Conservation (phyloP, 208 protist genomes). For the Spongospora subterranea region DNA sequence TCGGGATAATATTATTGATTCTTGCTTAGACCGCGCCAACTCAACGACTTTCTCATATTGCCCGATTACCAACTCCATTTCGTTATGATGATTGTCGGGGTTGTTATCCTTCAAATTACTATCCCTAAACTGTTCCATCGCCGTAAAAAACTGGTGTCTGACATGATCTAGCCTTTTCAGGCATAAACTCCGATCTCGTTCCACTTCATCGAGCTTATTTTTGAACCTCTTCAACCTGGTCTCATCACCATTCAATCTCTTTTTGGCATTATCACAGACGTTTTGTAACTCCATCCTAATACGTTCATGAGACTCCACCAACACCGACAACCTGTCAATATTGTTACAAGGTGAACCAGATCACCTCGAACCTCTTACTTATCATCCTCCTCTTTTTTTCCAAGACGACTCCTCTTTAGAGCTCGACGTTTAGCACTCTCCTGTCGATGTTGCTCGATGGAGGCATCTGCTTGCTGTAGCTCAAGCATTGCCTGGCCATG, state of each 20-base stretch:
- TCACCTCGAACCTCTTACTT: neutral
- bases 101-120: no score
- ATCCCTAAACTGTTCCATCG: no score
- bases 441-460: neutral
- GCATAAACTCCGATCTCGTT: neutral
- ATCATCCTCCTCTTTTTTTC: slow-evolving; percentile 31
- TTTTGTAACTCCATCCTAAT: neutral
- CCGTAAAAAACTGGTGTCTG: neutral
- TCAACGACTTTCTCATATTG: neutral
- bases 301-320: neutral
- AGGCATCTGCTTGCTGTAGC: neutral
- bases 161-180: neutral
- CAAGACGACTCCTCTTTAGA: slow-evolving; percentile 8
- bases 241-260: neutral
- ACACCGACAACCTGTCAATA: neutral
- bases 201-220: neutral
- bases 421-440: neutral
- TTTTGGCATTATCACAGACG: neutral
- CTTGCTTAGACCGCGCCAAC: slow-evolving; percentile 13
- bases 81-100: neutral
- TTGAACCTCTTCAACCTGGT: neutral
- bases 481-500: neutral
- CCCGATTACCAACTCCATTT: neutral
- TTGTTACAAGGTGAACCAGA: neutral
- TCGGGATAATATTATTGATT: neutral